A percentile compares a stretch with the other conserved stretches of the same genome.
These are phyloP conservation scores for Mycena capillaripes DNA, from an alignment of 768 basidiomycete species.

Conservation along the genomic window DNA sequence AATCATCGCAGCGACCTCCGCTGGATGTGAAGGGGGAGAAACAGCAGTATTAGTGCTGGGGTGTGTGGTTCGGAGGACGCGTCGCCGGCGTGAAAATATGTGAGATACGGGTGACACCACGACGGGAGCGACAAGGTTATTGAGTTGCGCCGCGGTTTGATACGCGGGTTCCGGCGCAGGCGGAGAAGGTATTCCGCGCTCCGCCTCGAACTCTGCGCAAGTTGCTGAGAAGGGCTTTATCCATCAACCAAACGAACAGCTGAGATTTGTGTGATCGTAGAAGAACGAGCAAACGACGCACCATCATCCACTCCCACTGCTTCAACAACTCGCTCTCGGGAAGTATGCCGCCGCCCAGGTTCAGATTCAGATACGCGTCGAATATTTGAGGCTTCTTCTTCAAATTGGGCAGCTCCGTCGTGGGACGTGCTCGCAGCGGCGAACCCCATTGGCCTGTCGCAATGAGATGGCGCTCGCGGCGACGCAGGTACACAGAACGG, in stretches of 20 bases:
- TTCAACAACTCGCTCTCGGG: not conserved
- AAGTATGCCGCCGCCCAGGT: not conserved
- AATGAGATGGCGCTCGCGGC: not conserved
- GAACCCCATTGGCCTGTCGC: not conserved
- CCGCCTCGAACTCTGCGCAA: not conserved
- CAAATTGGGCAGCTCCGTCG: not conserved
- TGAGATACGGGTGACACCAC: not conserved
- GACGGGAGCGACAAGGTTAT: not conserved
- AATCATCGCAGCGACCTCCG: no score
- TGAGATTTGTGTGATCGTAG: no score
- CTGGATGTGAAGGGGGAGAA: not conserved
- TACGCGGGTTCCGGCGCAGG: not conserved
- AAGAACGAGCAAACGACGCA: not conserved
- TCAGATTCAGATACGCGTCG: not conserved
- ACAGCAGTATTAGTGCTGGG: not conserved
- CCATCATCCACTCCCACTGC: not conserved
- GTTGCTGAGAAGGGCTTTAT: not conserved
- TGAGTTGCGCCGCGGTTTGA: no score
- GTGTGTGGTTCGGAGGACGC: not conserved
- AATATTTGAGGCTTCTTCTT: not conserved
- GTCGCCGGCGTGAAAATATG: not conserved
- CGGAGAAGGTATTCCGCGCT: not conserved
- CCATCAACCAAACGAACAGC: no score
- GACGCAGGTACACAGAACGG: slow-evolving; percentile 19
- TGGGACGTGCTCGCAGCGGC: not conserved